Percentiles rank a stretch among this genome's conserved stretches.
phyloP scores from a whole-genome alignment of 148 eudicot species.

The Spergularia bocconei region DNA sequence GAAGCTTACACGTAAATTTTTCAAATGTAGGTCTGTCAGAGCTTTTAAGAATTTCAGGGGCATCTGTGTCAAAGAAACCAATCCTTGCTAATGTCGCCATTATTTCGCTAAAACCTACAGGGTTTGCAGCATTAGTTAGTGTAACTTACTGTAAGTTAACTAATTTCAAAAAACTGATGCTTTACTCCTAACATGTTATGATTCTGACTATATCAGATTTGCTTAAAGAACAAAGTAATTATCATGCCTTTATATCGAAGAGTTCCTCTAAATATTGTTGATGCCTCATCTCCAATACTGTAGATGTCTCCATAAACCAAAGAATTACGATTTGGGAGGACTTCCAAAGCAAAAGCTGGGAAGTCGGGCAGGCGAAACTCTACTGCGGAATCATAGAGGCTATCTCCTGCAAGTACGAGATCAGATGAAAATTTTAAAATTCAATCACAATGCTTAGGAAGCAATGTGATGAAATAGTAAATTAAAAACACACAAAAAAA shows the following conservation, averaged over 20 bases:
- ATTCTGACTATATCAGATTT: not conserved
- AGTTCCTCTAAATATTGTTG: constrained; percentile 89
- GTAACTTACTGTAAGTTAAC: not conserved
- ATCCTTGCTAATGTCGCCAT: constrained; percentile 82
- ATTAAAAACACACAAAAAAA: too few species aligned
- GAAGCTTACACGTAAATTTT: constrained; percentile 59
- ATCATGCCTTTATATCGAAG: constrained; percentile 86
- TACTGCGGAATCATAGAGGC: constrained; percentile 78
- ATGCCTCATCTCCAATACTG: constrained; percentile 74
- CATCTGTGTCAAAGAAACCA: constrained; percentile 68
- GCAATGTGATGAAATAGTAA: not conserved
- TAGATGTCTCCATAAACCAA: constrained; percentile 81
- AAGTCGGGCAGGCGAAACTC: constrained; percentile 68
- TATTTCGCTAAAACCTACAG: constrained; percentile 76
- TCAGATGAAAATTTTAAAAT: not conserved
- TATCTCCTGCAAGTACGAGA: constrained; percentile 59
- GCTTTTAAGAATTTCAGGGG: constrained; percentile 37
- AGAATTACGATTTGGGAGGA: constrained; percentile 94
- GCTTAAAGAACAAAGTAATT: not conserved
- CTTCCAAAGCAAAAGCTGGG: constrained; percentile 96
- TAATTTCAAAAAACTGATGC: not conserved
- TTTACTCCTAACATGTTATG: not conserved
- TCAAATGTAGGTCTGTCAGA: constrained; percentile 54
- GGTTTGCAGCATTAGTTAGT: constrained; percentile 3
- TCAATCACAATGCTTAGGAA: not conserved